A percentile compares a stretch with the other conserved stretches of the same genome.
These are phyloP conservation scores for Metschnikowia hibisci DNA, from an alignment of 805 yeast genomes.

Conservation along the genomic window DNA sequence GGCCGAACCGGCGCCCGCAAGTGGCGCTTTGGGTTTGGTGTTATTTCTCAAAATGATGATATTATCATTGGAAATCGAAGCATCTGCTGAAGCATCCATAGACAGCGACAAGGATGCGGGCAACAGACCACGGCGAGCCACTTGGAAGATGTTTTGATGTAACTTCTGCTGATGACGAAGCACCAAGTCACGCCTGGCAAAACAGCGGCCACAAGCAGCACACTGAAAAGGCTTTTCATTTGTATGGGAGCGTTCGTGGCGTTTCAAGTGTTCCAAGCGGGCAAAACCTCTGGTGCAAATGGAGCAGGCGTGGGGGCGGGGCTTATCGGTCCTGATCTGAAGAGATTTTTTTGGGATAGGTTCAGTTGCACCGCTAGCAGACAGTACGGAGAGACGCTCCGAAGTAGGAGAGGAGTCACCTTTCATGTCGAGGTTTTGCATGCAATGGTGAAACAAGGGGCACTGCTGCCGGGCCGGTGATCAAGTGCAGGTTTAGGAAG, in stretches of 20 bases:
- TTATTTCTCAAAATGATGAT: slow-evolving; percentile 51
- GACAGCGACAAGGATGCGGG: slow-evolving; percentile 10
- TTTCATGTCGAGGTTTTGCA: slow-evolving; percentile 1
- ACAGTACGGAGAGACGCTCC: slow-evolving; percentile 6
- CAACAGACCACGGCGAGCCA: slow-evolving; percentile 16
- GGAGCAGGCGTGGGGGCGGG: slow-evolving; percentile 86
- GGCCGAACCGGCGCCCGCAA: slow-evolving; percentile 22
- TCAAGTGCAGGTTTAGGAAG: neutral
- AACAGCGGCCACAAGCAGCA: slow-evolving; percentile 93
- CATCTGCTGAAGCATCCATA: slow-evolving; percentile 3
- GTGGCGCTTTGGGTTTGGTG: slow-evolving; percentile 49
- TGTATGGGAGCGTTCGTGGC: slow-evolving; percentile 93
- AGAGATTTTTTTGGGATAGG: slow-evolving; percentile 87
- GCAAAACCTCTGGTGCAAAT: slow-evolving; percentile 96
- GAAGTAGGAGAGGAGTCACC: neutral
- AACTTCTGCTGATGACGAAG: slow-evolving; percentile 93
- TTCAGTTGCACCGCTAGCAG: slow-evolving; percentile 30
- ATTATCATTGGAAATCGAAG: slow-evolving; percentile 35
- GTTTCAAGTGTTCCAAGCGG: slow-evolving; percentile 84
- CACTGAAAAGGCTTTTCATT: slow-evolving; percentile 85
- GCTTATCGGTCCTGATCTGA: slow-evolving; percentile 83
- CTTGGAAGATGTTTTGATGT: slow-evolving; percentile 38
- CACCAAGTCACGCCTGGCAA: slow-evolving; percentile 85
- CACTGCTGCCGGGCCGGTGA: neutral
- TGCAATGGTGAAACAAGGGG: neutral